Base-by-base conservation (phyloP, 345 rosid species). In the Draba incana region DNA sequence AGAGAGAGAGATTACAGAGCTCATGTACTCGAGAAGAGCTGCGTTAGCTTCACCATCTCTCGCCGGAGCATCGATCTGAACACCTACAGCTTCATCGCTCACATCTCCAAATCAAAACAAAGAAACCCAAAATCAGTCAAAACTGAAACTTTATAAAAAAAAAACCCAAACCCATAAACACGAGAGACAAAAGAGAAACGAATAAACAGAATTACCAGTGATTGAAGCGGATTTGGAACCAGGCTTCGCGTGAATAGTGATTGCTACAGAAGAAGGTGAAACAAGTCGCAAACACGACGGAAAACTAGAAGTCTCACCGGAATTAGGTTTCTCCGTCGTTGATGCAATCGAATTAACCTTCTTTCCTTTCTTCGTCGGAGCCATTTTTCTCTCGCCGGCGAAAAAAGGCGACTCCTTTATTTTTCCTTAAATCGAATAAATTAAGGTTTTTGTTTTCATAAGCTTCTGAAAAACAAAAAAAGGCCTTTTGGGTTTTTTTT, bases 181-280 rank as follows among this genome's bases (percentile, higher is more conserved):
- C n/a, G n/a, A n/a, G n/a, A n/a, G n/a, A 33, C 31, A 30, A 31
- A 8, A 38, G 13, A 53, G 13, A 11, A 13, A 55, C 9, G 28
- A 3, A 2, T 0, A 10, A 42, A 42, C 5, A 43, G 11, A 35
- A 7, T 3, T 46, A 94, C 99, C 95, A 0, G 99, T 88, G 81
- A 94, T 78, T 74, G 92, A 85, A 72, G 96, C 83, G 13, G 85
- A 81, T 77, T 94, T 91, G 78, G 95, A 83, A 75, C 97, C 95
- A 38, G 99, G 96, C 79, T 94, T 94, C 57, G 97, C 96, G 83
- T 94, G 96, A 69, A 91, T 84, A 82, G 94, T 82, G 82, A 93
- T 87, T 57, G 92, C 88, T 11, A 91, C 95, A 37, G 96, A 87
- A 24, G 92, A 87, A 54, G 97, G 92, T 49, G 87, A 57, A 54